Percentiles rank a stretch among this genome's conserved stretches.
Conservation (phyloP, 306 rosid species). For the Coriaria nepalensis region DNA sequence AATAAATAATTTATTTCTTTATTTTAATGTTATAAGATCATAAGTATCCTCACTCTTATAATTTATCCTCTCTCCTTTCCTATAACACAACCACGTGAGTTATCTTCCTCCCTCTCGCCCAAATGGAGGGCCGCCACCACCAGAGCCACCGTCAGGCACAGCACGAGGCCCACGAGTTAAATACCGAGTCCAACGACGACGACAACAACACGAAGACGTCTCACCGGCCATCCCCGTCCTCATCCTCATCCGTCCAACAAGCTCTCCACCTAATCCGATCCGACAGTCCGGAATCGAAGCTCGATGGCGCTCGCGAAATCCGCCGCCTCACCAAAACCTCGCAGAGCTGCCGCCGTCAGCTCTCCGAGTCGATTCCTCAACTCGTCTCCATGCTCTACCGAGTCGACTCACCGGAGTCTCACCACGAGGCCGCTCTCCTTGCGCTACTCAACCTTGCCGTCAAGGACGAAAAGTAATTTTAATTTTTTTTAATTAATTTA, state of each 20-base stretch:
- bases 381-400: conserved; percentile 58
- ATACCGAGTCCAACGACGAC: conserved; percentile 20
- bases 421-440: conserved; percentile 63
- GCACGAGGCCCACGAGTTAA: no score
- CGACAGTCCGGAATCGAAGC: conserved; percentile 32
- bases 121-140: no score
- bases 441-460: conserved; percentile 97
- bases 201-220: conserved; percentile 4
- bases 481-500: background rate
- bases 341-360: conserved; percentile 76
- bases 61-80: no score
- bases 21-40: no score
- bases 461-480: conserved; percentile 63
- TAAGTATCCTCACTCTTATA: no score
- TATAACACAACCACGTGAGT: no score
- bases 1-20: no score
- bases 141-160: no score
- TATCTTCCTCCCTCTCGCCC: no score
- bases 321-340: conserved; percentile 87
- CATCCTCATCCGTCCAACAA: conserved; percentile 43
- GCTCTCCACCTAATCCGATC: conserved; percentile 57
- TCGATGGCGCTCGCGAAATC: conserved; percentile 69
- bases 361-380: conserved; percentile 44
- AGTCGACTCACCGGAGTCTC: conserved; percentile 43
- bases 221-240: conserved; percentile 16